phyloP scores from a whole-genome alignment of 768 basidiomycete species.

The Exidia glandulosa region DNA sequence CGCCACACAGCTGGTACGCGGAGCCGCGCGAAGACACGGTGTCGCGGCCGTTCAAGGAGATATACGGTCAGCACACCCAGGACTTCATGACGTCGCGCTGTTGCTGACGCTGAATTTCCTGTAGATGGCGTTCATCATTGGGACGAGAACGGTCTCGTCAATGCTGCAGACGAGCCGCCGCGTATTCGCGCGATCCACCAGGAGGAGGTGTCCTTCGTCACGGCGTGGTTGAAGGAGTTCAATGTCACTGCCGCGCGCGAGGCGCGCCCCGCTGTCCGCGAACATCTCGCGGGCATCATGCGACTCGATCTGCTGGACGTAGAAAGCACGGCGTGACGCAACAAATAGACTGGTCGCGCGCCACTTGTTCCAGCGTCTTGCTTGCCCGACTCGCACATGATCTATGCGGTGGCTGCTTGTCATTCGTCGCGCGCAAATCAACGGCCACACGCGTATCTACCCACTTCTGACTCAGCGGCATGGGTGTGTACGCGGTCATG shows the following conservation, averaged over 20 bases:
- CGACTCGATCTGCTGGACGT: neutral
- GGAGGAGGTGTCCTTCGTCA: constrained; percentile 30
- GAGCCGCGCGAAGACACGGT: constrained; percentile 24
- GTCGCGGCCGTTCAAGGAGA: constrained; percentile 28
- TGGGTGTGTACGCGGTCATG: too few relatives aligned
- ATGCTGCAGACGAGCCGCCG: constrained; percentile 22
- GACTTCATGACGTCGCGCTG: neutral
- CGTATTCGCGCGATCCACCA: constrained; percentile 29
- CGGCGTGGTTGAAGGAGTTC: constrained; percentile 27
- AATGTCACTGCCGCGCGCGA: neutral
- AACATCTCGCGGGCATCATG: neutral
- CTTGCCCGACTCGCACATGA: too few relatives aligned
- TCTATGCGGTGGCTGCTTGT: too few relatives aligned
- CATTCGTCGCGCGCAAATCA: too few relatives aligned
- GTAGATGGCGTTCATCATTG: constrained; percentile 20
- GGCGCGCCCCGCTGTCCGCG: neutral
- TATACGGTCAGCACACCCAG: constrained; percentile 19
- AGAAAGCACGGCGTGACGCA: too few relatives aligned
- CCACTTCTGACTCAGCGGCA: too few relatives aligned
- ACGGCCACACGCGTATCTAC: too few relatives aligned
- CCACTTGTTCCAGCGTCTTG: too few relatives aligned
- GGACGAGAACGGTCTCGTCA: constrained; percentile 28
- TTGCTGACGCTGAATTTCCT: neutral
- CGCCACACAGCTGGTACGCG: constrained; percentile 20
- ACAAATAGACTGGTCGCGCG: too few relatives aligned